Percentiles rank a stretch among this genome's conserved stretches.
phyloP scores from a whole-genome alignment of 331 rosid genomes.

The Acacia pycnantha region DNA sequence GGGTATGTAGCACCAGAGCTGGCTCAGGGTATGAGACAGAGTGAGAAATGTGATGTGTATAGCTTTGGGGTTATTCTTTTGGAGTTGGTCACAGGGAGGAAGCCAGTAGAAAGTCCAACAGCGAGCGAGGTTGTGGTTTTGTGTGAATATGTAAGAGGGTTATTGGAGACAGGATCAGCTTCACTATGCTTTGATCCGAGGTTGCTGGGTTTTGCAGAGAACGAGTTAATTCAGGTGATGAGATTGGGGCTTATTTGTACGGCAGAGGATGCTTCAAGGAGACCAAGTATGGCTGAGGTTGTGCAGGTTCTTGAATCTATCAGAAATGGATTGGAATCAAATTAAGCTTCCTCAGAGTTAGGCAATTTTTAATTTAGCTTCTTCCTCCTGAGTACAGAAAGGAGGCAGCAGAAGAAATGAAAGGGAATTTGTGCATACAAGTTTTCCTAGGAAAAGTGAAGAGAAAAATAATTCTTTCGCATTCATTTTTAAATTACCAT shows the following conservation, averaged over 20 bases:
- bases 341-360: constrained; percentile 21
- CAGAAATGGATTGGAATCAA: constrained; percentile 72
- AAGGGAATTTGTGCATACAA: constrained; percentile 28
- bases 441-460: constrained; percentile 29
- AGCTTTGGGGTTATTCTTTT: constrained; percentile 93
- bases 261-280: constrained; percentile 79
- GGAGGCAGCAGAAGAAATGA: constrained; percentile 15
- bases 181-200: constrained; percentile 84
- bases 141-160: constrained; percentile 83
- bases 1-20: constrained; percentile 98
- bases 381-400: constrained; percentile 14
- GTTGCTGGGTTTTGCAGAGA: constrained; percentile 78
- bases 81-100: constrained; percentile 95
- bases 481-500: constrained; percentile 52
- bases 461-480: constrained; percentile 43
- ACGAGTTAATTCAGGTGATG: constrained; percentile 89
- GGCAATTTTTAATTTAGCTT: constrained; percentile 18
- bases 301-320: constrained; percentile 97
- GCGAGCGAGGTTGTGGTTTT: constrained; percentile 75
- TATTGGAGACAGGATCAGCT: constrained; percentile 77
- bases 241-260: constrained; percentile 88
- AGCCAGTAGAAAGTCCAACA: constrained; percentile 93
- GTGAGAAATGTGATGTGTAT: constrained; percentile 94
- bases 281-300: constrained; percentile 98
- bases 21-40: constrained; percentile 83